Conservation (phyloP, 2,329 filamentous ascomycete genomes). For the Fusarium papillatum region DNA sequence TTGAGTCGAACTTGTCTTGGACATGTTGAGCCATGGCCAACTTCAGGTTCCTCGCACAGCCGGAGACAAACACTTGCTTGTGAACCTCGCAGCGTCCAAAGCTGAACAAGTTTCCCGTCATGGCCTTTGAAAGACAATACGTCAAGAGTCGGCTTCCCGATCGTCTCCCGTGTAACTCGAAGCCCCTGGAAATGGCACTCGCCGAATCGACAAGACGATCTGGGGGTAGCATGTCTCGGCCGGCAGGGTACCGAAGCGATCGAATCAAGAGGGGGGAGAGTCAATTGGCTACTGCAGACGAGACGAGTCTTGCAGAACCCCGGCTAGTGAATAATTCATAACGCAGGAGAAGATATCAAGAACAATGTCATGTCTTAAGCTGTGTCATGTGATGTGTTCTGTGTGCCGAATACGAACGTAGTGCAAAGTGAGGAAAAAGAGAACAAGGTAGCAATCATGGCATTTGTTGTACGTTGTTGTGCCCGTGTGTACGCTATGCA, state of each 20-base stretch:
- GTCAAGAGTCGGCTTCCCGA: constrained; percentile 18
- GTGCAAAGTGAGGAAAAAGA: constrained; percentile 3
- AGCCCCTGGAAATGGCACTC: constrained; percentile 13
- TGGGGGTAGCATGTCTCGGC: constrained; percentile 40
- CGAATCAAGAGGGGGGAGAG: neutral
- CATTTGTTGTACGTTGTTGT: neutral
- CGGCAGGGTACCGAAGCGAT: constrained; percentile 37
- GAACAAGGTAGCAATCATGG: constrained; percentile 11
- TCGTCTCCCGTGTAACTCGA: constrained; percentile 19
- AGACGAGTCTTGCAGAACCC: constrained; percentile 12
- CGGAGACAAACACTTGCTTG: constrained; percentile 26
- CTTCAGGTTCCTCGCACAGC: constrained; percentile 6
- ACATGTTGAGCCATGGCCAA: neutral
- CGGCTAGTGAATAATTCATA: neutral
- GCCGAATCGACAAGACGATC: constrained; percentile 16
- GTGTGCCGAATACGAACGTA: neutral
- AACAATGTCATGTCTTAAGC: neutral
- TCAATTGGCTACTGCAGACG: constrained; percentile 41
- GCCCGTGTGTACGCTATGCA: constrained; percentile 9
- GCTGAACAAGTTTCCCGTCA: constrained; percentile 13
- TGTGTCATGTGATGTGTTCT: neutral
- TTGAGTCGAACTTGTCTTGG: constrained; percentile 7
- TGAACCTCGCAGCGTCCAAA: constrained; percentile 1
- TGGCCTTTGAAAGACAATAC: neutral
- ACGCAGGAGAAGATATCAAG: neutral